Conservation (phyloP, 2,329 filamentous ascomycete genomes). For the Gliomastix tumulicola region DNA sequence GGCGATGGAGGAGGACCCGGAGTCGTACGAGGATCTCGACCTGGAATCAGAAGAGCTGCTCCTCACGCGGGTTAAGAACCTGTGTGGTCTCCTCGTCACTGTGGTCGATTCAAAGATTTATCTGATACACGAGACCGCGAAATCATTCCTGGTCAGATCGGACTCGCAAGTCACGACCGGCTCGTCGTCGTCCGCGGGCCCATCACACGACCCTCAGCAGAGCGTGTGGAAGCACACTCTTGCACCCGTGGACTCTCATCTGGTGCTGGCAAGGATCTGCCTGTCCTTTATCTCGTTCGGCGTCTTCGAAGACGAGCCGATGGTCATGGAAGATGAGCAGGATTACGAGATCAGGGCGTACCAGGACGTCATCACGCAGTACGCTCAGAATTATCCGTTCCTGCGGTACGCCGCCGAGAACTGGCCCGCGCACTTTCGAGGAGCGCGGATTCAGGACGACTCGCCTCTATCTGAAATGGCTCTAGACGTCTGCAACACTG, state of each 20-base stretch:
- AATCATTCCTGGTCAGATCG: constrained; percentile 10
- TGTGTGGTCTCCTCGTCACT: constrained; percentile 5
- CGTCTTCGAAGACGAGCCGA: too few relatives aligned
- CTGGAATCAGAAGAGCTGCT: too few relatives aligned
- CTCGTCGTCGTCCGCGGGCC: too few relatives aligned
- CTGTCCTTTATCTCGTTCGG: constrained; percentile 4
- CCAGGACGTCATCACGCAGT: background rate
- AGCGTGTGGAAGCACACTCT: constrained; percentile 11
- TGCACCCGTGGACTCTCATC: constrained; percentile 5
- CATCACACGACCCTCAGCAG: too few relatives aligned
- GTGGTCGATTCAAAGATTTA: constrained; percentile 10
- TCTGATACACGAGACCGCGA: constrained; percentile 13
- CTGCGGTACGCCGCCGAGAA: constrained; percentile 7
- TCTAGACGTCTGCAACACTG: too few relatives aligned
- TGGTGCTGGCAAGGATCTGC: constrained; percentile 9
- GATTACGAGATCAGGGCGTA: background rate
- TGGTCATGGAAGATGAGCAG: too few relatives aligned
- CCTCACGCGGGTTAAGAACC: background rate
- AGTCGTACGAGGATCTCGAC: background rate
- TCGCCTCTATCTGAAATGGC: too few relatives aligned
- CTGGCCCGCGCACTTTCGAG: constrained; percentile 7
- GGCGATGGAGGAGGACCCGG: background rate
- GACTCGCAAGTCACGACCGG: background rate
- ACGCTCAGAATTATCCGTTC: constrained; percentile 1
- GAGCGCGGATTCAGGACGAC: too few relatives aligned